Evolutionary conservation across 352 stramenopile genomes (phyloP).

Genomic region (Globisporangium mamillatum): DNA sequence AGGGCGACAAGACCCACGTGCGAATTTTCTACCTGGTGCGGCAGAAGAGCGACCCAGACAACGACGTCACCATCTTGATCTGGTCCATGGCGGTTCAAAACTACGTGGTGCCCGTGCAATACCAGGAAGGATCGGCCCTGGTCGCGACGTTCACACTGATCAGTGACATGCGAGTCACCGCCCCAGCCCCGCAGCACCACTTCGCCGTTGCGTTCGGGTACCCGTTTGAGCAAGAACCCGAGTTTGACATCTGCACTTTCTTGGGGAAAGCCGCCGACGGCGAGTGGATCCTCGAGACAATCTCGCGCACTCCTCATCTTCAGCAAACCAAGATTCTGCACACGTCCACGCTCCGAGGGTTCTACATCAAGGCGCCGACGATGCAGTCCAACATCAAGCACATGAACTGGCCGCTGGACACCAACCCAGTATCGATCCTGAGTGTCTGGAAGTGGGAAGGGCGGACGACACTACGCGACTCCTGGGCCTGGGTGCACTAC

Average conservation of each 20-base stretch:
- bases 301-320: background rate
- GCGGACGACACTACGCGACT: slow-evolving; percentile 10
- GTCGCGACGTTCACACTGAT: slow-evolving; percentile 9
- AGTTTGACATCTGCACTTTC: background rate
- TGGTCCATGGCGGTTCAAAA: background rate
- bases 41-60: background rate
- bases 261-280: background rate
- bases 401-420: no score
- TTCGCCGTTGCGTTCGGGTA: slow-evolving; percentile 24
- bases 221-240: slow-evolving; percentile 15
- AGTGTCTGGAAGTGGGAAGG: slow-evolving; percentile 6
- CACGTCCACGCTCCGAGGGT: slow-evolving; percentile 31
- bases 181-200: background rate
- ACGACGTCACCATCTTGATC: background rate
- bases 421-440: slow-evolving; percentile 17
- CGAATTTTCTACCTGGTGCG: slow-evolving; percentile 2
- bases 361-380: slow-evolving; percentile 25
- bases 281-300: slow-evolving; percentile 5
- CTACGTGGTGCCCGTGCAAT: background rate
- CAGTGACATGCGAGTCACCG: slow-evolving; percentile 8
- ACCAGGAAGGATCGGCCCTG: background rate
- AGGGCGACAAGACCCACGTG: background rate
- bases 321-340: slow-evolving; percentile 16
- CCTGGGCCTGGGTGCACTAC: slow-evolving; percentile 25
- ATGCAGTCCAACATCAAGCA: slow-evolving; percentile 33